These are phyloP conservation scores for Tulasnella sp. DNA, from an alignment of 768 basidiomycete genomes.

Conservation along the genomic window DNA sequence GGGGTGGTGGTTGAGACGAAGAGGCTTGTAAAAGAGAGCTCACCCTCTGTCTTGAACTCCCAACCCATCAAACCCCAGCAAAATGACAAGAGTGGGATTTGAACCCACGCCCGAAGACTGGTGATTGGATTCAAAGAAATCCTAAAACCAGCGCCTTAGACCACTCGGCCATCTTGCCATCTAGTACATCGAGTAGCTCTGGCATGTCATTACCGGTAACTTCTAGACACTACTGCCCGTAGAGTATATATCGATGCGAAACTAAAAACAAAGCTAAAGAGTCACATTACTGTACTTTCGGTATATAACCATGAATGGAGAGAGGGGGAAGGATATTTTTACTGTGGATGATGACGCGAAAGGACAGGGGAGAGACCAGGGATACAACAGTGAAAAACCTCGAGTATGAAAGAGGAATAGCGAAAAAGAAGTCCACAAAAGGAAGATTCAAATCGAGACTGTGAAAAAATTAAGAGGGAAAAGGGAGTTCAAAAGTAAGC, in stretches of 20 bases:
- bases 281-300: conserved; percentile 1
- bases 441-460: neutral
- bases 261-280: neutral
- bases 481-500: neutral
- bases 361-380: neutral
- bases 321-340: neutral
- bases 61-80: neutral
- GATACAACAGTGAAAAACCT: neutral
- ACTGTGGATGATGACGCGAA: neutral
- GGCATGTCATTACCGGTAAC: no score
- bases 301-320: neutral
- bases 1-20: neutral
- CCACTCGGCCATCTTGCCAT: conserved; percentile 17
- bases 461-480: neutral
- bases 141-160: conserved; percentile 18
- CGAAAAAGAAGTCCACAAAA: neutral
- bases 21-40: neutral
- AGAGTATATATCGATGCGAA: no score
- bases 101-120: conserved; percentile 16
- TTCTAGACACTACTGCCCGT: no score
- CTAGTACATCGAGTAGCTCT: neutral
- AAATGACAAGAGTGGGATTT: conserved; percentile 13
- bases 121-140: neutral
- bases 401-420: neutral
- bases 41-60: neutral